Conservation (phyloP, 2,329 filamentous ascomycete genomes). For the Incumbomyces delicatus region DNA sequence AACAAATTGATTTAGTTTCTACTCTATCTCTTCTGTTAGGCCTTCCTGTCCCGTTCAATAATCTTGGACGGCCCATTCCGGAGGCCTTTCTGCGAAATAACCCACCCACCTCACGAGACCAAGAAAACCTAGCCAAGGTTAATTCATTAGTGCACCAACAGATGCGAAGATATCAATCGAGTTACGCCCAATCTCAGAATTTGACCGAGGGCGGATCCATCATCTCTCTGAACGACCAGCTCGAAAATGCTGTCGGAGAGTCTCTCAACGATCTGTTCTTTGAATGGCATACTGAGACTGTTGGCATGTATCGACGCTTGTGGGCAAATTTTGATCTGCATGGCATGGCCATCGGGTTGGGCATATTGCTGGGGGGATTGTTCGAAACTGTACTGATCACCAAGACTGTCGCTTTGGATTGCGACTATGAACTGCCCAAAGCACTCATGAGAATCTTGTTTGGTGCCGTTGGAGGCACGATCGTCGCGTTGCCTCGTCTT, state of each 20-base stretch:
- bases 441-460: conserved; percentile 43
- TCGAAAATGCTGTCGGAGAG: conserved; percentile 17
- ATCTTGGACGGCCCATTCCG: conserved; percentile 82
- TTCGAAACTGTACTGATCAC: conserved; percentile 65
- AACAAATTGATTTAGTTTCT: conserved; percentile 90
- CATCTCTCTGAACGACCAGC: conserved; percentile 5
- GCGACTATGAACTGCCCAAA: conserved; percentile 43
- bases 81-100: conserved; percentile 64
- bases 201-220: conserved; percentile 9
- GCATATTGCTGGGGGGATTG: conserved; percentile 59
- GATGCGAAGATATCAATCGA: conserved; percentile 77
- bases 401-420: conserved; percentile 44
- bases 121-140: conserved; percentile 66
- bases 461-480: conserved; percentile 38
- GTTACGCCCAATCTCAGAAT: conserved; percentile 51
- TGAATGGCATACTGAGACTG: conserved; percentile 66
- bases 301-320: conserved; percentile 68
- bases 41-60: conserved; percentile 92
- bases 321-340: conserved; percentile 89
- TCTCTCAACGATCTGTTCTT: conserved; percentile 50
- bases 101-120: conserved; percentile 46
- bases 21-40: conserved; percentile 81
- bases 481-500: conserved; percentile 19
- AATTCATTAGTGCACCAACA: conserved; percentile 71
- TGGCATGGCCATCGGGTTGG: conserved; percentile 73